Evolutionary conservation across 768 basidiomycete genomes (phyloP), one percentile per base, ranked within the genome.

Genomic region (Leucocoprinus leucothites): DNA sequence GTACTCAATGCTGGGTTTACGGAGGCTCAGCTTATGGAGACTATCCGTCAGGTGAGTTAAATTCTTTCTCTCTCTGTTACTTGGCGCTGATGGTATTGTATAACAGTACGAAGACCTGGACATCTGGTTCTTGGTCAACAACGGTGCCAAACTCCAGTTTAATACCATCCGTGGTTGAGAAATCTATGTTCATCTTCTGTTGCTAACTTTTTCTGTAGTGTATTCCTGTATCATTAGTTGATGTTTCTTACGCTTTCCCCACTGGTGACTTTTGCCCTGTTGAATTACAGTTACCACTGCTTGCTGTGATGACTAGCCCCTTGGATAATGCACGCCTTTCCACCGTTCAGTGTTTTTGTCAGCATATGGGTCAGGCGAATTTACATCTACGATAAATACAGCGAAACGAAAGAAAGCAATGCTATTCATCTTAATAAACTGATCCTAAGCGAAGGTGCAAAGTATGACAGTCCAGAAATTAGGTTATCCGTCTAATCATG

Each of bases 1-100:
- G 87, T 98, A 9, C 71, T 95, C 54, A 86, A 84, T 44, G 85
- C 84, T 60, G 95, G 95, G 16, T 97, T 88, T 71, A 98, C 93
- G 13, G 96, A 99, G 67, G 84, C 80, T 1, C 89, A 94, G 69
- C 78, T 99, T 13, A 91, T 88, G 77, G 86, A 91, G 58, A 91
- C 92, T 0, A 87, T 98, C 48, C 63, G 77, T 16, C 79, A 89
- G 76, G 94, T 94, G 64, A 68, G 85, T 66, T 57, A 13, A 21
- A 19, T 22, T 40, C 48, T 45, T 48, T 5, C 51, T 6, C 51
- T 34, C 9, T 6, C 43, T 22, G 9, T 18, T 14, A n/a, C 2
- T 56, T 22, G 34, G 64, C 47, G 51, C 57, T 63, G 52, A 56
- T 48, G 34, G 42, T 61, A 55, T 21, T 58, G 56, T 28, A 38